Conservation (phyloP, 2,329 filamentous ascomycete genomes). For the Arthroderma sp. region DNA sequence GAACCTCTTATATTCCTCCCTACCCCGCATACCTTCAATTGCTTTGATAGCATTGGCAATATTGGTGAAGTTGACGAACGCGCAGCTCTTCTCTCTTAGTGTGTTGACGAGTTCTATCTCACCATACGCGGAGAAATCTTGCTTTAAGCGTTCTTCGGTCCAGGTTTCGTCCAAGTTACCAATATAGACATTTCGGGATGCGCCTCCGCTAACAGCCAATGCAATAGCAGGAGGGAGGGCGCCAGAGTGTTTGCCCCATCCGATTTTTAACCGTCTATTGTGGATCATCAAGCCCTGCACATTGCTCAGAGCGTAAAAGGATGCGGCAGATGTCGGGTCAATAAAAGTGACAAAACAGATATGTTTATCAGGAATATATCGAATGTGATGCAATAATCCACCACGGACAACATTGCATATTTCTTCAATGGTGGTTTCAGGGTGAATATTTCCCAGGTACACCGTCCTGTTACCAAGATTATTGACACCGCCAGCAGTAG, state of each 20-base stretch:
- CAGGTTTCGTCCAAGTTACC: conserved; percentile 95
- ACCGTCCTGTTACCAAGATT: conserved; percentile 96
- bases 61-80: conserved; percentile 99
- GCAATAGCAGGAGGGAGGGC: conserved; percentile 92
- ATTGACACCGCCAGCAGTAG: conserved; percentile 89
- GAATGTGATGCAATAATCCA: conserved; percentile 90
- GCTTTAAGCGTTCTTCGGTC: conserved; percentile 87
- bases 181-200: conserved; percentile 96
- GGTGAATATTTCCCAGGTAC: conserved; percentile 96
- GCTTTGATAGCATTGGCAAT: conserved; percentile 99
- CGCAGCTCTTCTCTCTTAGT: conserved; percentile 94
- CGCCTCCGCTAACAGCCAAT: conserved; percentile 86
- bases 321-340: conserved; percentile 91
- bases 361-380: conserved; percentile 98
- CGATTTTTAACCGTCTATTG: conserved; percentile 93
- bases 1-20: conserved; percentile 95
- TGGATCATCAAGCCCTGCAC: conserved; percentile 98
- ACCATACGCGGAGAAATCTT: conserved; percentile 94
- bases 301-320: conserved; percentile 95
- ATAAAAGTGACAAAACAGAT: conserved; percentile 99
- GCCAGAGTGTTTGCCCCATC: conserved; percentile 98
- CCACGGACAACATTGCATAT: conserved; percentile 98
- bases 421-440: conserved; percentile 96
- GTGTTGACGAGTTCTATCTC: conserved; percentile 98
- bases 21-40: conserved; percentile 86